Evolutionary conservation across 2,329 filamentous ascomycete species (phyloP), one percentile per base, ranked within the genome.

Genomic region (Trichophyton rubrum): DNA sequence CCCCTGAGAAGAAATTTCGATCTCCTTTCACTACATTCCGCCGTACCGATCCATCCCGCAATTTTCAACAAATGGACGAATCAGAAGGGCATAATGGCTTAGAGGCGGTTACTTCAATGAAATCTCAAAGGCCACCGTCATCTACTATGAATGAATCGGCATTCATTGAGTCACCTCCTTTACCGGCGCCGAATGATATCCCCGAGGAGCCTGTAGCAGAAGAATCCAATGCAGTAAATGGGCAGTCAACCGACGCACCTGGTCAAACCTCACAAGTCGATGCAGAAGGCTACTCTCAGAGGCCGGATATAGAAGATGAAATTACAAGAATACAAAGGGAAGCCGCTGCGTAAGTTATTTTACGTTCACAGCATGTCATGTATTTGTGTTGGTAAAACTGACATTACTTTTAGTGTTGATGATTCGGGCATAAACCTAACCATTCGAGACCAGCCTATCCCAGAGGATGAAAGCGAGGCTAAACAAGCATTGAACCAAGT

Each of bases 391-490:
- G 27, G 5, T 30, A 30, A 30, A 30, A 30, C 41, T 47, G n/a
- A 59, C 41, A 30, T 55, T 61, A 27, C 30, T 22, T 30, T 15
- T 27, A 47, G 58, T 27, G 30, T 27, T 61, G 77, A 79, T 41
- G 77, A 78, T 40, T 68, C 73, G 8, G 70, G 73, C 17, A 68
- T 78, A 59, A 79, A 78, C 61, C 65, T 79, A 58, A 77, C 74
- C 13, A 79, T 79, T 56, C 71, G 77, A 35, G 77, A 78, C 56
- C 71, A 78, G 60, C 77, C 77, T 1, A 79, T 79, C 55, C 73
- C 75, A 24, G 77, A 79, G 68, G 77, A 79, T 66, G 76, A 78
- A 62, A 71, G 69, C 56, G 76, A 78, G 66, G 77, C 77, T n/a
- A 74, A 77, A 65, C 70, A 73, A 56, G 77, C 77, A 2, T 71